Conservation (phyloP, 306 rosid species). For the Quercus agrifolia region DNA sequence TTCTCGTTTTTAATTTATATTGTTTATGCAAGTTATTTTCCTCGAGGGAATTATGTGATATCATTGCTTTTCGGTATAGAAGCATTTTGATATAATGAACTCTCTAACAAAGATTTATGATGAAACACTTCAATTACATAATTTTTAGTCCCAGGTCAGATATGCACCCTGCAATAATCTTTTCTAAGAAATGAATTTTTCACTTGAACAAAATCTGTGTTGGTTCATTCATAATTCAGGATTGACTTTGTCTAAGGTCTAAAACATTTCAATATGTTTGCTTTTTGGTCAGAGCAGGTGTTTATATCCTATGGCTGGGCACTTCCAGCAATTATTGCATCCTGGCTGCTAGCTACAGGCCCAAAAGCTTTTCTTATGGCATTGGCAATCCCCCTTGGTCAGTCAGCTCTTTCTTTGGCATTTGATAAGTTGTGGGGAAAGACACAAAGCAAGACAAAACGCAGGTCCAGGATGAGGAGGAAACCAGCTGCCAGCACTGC, state of each 20-base stretch:
- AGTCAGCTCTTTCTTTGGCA: constrained; percentile 70
- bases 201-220: neutral
- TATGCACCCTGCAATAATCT: neutral
- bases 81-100: neutral
- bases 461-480: constrained; percentile 51
- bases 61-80: constrained; percentile 1
- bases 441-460: constrained; percentile 46
- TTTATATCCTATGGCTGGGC: constrained; percentile 89
- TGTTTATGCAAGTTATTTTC: neutral
- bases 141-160: neutral
- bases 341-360: constrained; percentile 59
- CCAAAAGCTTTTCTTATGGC: constrained; percentile 97
- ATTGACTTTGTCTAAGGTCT: constrained; percentile 6
- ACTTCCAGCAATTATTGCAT: constrained; percentile 54
- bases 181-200: neutral
- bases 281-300: constrained; percentile 51
- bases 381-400: constrained; percentile 78
- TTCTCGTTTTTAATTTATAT: neutral
- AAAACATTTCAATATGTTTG: constrained; percentile 16
- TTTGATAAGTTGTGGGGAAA: constrained; percentile 75
- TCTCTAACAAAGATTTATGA: neutral
- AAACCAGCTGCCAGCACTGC: constrained; percentile 35
- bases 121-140: neutral
- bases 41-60: neutral
- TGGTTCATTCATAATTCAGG: neutral